A percentile compares a stretch with the other conserved stretches of the same genome.
Evolutionary conservation across 306 rosid species (phyloP).

Genomic region (Corylus avellana): DNA sequence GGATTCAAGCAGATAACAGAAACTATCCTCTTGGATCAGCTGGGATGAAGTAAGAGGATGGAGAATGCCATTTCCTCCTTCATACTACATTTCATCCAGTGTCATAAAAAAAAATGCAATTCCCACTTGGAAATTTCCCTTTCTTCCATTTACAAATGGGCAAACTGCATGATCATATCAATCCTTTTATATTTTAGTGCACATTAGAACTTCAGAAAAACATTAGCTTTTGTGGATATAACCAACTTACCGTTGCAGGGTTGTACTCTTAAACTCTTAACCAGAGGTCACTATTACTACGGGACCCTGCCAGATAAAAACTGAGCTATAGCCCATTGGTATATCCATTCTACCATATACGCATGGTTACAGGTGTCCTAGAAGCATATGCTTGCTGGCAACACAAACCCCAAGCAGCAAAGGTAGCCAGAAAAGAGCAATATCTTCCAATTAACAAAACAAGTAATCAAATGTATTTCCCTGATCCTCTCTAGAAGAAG

Average conservation of each 20-base stretch:
- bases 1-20: not conserved
- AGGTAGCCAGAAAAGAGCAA: not conserved
- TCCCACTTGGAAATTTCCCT: constrained; percentile 10
- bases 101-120: not conserved
- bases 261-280: not conserved
- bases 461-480: not conserved
- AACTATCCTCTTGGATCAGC: not conserved
- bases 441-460: not conserved
- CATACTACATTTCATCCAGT: not conserved
- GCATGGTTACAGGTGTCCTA: not conserved
- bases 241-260: not conserved
- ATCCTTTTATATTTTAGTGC: not conserved
- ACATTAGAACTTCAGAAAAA: not conserved
- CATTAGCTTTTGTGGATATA: not conserved
- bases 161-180: not conserved
- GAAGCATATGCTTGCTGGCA: not conserved
- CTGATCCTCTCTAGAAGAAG: too few relatives aligned
- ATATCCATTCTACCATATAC: not conserved
- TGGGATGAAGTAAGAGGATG: not conserved
- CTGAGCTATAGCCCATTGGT: not conserved
- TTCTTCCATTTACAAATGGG: not conserved
- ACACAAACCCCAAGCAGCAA: not conserved
- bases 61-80: not conserved
- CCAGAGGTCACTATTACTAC: not conserved
- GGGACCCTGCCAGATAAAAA: not conserved